Base-by-base conservation (phyloP, 2,329 filamentous ascomycete species). In the Cladophialophora bantiana region DNA sequence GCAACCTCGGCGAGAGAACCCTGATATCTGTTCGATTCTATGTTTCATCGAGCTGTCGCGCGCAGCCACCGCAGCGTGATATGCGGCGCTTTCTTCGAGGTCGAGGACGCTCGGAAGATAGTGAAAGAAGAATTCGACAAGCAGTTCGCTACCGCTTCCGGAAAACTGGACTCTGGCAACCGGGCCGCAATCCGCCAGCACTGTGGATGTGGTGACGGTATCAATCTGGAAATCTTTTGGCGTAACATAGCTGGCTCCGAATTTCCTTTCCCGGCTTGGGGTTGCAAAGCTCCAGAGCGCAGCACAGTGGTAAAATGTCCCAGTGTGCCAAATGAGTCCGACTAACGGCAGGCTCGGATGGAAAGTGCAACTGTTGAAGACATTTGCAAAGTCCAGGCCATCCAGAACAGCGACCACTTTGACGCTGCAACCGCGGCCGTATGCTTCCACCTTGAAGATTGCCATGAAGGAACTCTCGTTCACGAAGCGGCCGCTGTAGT, bases 61-160 rank as follows among this genome's bases (percentile, higher is more conserved):
- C 45, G 20, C 45, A 12, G 18, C 45, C 45, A 50, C 45, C 45
- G 45, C 45, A 6, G 45, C 45, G 45, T 50, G 45, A 26, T 50
- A 50, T 20, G 45, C 10, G 26, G 45, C 7, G 12, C 7, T 50
- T 7, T 26, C 18, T 50, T 12, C 18, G 18, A 50, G 20, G 4
- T 50, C 18, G 4, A 50, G 9, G 12, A 26, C 7, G 10, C 45
- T 18, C 18, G 7, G 45, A 20, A 3, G 12, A 13, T 10, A 12
- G n/a, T 50, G 7, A 20, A 4, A 10, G 1, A 26, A 7, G 18
- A 20, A 20, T 9, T 26, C 45, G 45, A 50, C 18, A 7, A 20
- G 45, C 18, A 50, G 3, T 26, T 26, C 10, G 45, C 10, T 50
- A 20, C 45, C 45, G 45, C 45, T 12, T 50, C 18, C 45, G 10